Evolutionary conservation across 2,329 filamentous ascomycete species (phyloP).

Genomic region (Pseudogymnoascus sp.): DNA sequence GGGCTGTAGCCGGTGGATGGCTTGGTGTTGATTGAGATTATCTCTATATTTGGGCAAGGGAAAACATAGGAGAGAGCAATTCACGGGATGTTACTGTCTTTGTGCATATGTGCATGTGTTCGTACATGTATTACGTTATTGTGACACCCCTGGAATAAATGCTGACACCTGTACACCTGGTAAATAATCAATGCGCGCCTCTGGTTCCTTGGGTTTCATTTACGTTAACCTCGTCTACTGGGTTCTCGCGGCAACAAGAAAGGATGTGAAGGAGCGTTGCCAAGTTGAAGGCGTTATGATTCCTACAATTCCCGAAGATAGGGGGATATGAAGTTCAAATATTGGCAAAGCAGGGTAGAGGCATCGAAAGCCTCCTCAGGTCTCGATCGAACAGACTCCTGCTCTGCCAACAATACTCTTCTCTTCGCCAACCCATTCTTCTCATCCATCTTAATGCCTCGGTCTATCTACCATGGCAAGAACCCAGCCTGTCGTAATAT

Average conservation of each 20-base stretch:
- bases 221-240: background rate
- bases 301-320: constrained; percentile 2
- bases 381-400: background rate
- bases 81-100: background rate
- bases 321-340: background rate
- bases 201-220: background rate
- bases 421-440: background rate
- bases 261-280: background rate
- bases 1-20: background rate
- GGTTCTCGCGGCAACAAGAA: background rate
- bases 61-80: background rate
- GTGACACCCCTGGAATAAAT: background rate
- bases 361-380: no score
- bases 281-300: background rate
- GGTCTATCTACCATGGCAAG: background rate
- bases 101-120: background rate
- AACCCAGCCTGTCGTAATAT: background rate
- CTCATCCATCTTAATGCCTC: background rate
- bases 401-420: background rate
- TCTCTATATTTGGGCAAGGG: background rate
- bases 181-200: background rate
- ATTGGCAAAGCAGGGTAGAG: background rate
- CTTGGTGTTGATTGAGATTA: background rate
- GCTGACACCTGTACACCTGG: background rate
- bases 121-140: background rate